Base-by-base conservation (phyloP, 2,329 filamentous ascomycete species). In the Rhytidhysteron rufulum region DNA sequence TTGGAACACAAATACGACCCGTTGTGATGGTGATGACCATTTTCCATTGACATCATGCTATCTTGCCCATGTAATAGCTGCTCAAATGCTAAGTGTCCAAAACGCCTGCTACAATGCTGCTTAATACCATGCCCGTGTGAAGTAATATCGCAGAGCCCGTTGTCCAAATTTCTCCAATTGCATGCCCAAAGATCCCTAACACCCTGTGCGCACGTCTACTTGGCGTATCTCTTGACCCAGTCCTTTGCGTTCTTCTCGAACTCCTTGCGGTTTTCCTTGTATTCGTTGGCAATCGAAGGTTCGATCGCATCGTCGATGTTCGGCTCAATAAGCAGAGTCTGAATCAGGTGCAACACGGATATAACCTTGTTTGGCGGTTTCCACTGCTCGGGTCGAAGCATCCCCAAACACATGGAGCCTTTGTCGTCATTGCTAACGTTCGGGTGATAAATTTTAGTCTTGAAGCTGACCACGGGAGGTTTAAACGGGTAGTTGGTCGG, bases 371-470 rank as follows among this genome's bases (percentile, higher is more conserved):
- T 86, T 45, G 83, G 83, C 15, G 90, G 90, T 75, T 95, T 96
- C 90, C 90, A 96, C 68, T 88, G 83, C 57, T 95, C 88, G 21
- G 84, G 67, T 62, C 90, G 88, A 53, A 96, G 80, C 66, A 90
- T 79, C 44, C 80, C 82, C 32, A 96, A 75, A 69, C 90, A 96
- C 80, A 96, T 87, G 68, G 78, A 84, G 47, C 90, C 90, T 51
- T 82, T 79, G 60, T 79, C 78, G 66, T 95, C 89, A 75, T 95
- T 93, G 60, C 85, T 88, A 44, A 96, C 80, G 70, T 96, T 96
- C 32, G 90, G 89, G 72, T 96, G 90, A 78, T 95, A 96, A 74
- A 95, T 86, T 69, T 90, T 91, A 37, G 89, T 95, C 50, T 74
- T 71, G 77, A 95, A 95, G 60, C 77, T 81, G 53, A 95, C 76